Conservation (phyloP, 2,329 filamentous ascomycete genomes). For the Lecanicillium sp. region DNA sequence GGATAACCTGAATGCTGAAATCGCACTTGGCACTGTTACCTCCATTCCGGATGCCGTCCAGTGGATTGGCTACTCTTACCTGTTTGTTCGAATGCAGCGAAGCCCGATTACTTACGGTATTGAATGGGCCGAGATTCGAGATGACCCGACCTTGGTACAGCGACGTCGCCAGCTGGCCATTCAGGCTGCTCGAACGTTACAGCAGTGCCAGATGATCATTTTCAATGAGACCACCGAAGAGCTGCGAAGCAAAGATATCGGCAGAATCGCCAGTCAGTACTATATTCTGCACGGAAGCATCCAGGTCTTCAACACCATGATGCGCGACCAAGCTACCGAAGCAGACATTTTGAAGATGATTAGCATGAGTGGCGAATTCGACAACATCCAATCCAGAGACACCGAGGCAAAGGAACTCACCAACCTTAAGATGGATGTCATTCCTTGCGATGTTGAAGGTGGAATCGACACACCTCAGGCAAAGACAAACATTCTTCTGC, state of each 20-base stretch:
- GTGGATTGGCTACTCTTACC: conserved; percentile 96
- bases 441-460: conserved; percentile 75
- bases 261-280: conserved; percentile 93
- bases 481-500: conserved; percentile 93
- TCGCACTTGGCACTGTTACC: conserved; percentile 88
- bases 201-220: conserved; percentile 97
- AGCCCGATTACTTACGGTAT: conserved; percentile 92
- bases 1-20: conserved; percentile 94
- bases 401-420: conserved; percentile 84
- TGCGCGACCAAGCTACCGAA: conserved; percentile 79
- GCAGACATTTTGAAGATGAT: conserved; percentile 95
- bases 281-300: conserved; percentile 93
- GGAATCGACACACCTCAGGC: conserved; percentile 65
- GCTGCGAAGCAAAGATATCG: conserved; percentile 87
- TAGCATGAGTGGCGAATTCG: conserved; percentile 94
- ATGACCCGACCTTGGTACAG: conserved; percentile 84
- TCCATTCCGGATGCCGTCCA: conserved; percentile 89
- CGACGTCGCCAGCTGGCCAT: conserved; percentile 80
- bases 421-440: conserved; percentile 61
- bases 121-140: conserved; percentile 82
- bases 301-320: conserved; percentile 93
- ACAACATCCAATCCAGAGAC: conserved; percentile 91
- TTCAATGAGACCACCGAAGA: conserved; percentile 95
- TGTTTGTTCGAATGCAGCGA: conserved; percentile 93
- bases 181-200: conserved; percentile 78